Conservation (phyloP, 106 monocot genomes). For the Chionographis japonica region DNA sequence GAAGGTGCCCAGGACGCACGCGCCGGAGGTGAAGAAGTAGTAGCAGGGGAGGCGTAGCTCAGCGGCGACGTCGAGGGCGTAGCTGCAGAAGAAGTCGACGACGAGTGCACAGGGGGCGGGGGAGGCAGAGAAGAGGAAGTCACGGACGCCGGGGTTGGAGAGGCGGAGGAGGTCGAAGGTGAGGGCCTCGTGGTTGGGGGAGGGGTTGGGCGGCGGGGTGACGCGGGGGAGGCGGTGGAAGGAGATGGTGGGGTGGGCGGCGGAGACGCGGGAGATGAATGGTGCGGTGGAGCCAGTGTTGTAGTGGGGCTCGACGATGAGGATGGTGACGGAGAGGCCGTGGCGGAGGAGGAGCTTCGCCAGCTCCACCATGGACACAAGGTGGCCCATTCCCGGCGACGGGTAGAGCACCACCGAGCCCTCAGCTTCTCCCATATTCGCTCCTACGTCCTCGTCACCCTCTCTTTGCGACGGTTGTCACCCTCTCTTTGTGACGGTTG, state of each 20-base stretch:
- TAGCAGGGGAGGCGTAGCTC: slow-evolving; percentile 5
- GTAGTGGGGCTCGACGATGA: slow-evolving; percentile 14
- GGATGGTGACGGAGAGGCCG: slow-evolving; percentile 13
- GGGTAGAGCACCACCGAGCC: slow-evolving; percentile 10
- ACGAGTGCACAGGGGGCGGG: background rate
- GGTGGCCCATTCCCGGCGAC: background rate
- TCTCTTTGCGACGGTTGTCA: no score
- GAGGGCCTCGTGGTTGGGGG: slow-evolving; percentile 4
- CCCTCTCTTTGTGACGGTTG: no score
- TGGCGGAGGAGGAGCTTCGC: background rate
- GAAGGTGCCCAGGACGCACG: background rate
- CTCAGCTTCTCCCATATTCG: background rate
- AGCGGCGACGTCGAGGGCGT: slow-evolving; percentile 3
- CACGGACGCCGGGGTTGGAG: slow-evolving; percentile 11
- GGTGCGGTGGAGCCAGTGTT: slow-evolving; percentile 3
- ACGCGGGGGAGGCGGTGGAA: slow-evolving; percentile 26
- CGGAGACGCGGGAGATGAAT: slow-evolving; percentile 16
- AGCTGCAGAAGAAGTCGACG: slow-evolving; percentile 9
- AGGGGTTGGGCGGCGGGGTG: background rate
- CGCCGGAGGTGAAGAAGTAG: slow-evolving; percentile 6
- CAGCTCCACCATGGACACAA: background rate
- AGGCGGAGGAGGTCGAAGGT: slow-evolving; percentile 14
- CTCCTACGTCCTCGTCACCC: no score
- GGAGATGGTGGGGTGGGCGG: slow-evolving; percentile 13
- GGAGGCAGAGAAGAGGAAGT: background rate